Evolutionary conservation across 2,329 filamentous ascomycete species (phyloP).

Genomic region (Arthrobotrys sinensis): DNA sequence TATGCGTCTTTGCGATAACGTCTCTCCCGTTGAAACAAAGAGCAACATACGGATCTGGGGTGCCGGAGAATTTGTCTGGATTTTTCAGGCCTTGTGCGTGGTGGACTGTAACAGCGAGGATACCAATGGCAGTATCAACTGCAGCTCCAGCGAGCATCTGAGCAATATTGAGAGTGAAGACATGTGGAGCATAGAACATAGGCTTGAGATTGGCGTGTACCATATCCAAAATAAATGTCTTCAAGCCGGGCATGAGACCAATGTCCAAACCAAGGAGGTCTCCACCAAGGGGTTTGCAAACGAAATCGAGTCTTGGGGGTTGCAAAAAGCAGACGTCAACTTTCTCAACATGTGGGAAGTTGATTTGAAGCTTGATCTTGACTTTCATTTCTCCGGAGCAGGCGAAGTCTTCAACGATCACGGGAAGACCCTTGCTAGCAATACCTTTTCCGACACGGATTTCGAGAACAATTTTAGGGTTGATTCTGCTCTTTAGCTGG

Average conservation of each 20-base stretch:
- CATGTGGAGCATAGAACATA: conserved; percentile 98
- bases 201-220: conserved; percentile 93
- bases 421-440: conserved; percentile 95
- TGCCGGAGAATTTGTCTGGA: conserved; percentile 91
- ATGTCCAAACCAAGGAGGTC: conserved; percentile 98
- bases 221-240: conserved; percentile 93
- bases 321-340: conserved; percentile 96
- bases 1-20: conserved; percentile 90
- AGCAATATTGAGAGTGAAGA: conserved; percentile 97
- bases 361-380: conserved; percentile 96
- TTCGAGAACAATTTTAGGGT: conserved; percentile 95
- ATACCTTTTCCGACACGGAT: conserved; percentile 95
- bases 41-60: conserved; percentile 88
- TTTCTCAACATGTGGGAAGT: conserved; percentile 94
- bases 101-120: conserved; percentile 91
- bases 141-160: conserved; percentile 97
- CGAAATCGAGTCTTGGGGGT: conserved; percentile 91
- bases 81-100: conserved; percentile 95
- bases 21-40: conserved; percentile 87
- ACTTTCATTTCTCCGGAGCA: conserved; percentile 96
- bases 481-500: conserved; percentile 94
- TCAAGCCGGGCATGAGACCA: conserved; percentile 96
- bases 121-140: conserved; percentile 95
- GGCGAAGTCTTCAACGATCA: conserved; percentile 98
- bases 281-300: conserved; percentile 96